Base-by-base conservation (phyloP, 352 stramenopile species). In the Thraustotheca clavata region DNA sequence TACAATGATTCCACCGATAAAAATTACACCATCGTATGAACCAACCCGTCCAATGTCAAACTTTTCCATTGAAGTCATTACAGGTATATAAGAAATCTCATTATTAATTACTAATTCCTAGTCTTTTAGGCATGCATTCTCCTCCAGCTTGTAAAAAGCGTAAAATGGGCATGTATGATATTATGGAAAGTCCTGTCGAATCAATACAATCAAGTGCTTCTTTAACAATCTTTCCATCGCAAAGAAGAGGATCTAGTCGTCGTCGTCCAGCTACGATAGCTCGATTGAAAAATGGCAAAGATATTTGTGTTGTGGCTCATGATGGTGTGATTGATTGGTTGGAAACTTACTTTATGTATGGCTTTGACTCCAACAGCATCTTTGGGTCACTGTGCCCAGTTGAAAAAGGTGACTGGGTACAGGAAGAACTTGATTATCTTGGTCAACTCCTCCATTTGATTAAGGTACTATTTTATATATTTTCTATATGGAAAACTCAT, bases 281-380 rank as follows among this genome's bases (percentile, higher is more conserved):
- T 9, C 36, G 57, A 1, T 33, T 65, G 16, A 50, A 50, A 22
- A 55, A n/a, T 16, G 57, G 57, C 4, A 50, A 65, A 32, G 57
- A 65, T 33, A 43, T 65, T 4, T 65, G 57, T 27, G 57, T 65
- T 1, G 57, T 65, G 18, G 36, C 57, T 5, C 57, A 65, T 27
- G 35, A 54, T 14, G 57, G 57, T 11, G 32, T 36, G 26, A 43
- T 65, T 5, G 57, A 65, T 46, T 65, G 57, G 57, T 27, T 65
- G 8, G 36, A 50, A 4, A 65, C 57, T 22, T 65, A 54, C 39
- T 65, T 54, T 16, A 24, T 65, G 11, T 65, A 65, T 27, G 57
- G 57, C 18, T 65, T 65, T 39, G 57, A 65, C 57, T 33, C 46
- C 18, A 65, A 65, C 39, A 55, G 36, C 12, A 43, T 65, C 39